A percentile compares a stretch with the other conserved stretches of the same genome.
Conservation (phyloP, 2,329 filamentous ascomycete genomes). For the Fusarium tanahbumbuense region DNA sequence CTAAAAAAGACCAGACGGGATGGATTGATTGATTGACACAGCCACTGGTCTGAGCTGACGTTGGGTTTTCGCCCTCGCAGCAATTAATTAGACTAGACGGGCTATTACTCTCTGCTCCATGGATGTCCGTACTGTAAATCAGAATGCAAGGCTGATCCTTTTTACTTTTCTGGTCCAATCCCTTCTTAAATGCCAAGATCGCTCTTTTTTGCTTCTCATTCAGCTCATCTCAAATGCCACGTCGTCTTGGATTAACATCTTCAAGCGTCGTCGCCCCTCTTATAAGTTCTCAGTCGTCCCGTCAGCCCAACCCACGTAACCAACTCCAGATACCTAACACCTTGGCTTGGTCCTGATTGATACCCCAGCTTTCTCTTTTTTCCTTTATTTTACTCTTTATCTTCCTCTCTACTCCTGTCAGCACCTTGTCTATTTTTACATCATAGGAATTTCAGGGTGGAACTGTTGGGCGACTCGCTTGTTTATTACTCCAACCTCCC, state of each 20-base stretch:
- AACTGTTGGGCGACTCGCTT: constrained; percentile 4
- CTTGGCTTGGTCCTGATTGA: constrained; percentile 8
- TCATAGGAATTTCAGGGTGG: constrained; percentile 9
- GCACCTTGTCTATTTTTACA: constrained; percentile 1
- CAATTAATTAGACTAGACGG: background rate
- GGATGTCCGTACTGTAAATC: background rate
- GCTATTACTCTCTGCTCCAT: background rate
- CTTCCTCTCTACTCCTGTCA: background rate
- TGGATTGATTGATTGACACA: constrained; percentile 8
- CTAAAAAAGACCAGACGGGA: background rate
- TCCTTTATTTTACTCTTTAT: background rate
- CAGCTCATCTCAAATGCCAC: constrained; percentile 15
- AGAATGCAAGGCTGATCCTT: constrained; percentile 18
- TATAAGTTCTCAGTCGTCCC: constrained; percentile 16
- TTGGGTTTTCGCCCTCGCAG: constrained; percentile 40
- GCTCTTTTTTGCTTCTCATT: constrained; percentile 1
- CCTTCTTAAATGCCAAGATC: constrained; percentile 4
- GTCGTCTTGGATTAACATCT: constrained; percentile 7
- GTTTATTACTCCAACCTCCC: constrained; percentile 27
- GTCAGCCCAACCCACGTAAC: constrained; percentile 18
- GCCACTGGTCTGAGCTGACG: constrained; percentile 45
- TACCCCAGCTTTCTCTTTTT: constrained; percentile 9
- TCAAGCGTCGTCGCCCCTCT: background rate
- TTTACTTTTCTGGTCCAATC: constrained; percentile 4
- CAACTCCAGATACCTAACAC: background rate